Percentiles rank a stretch among this genome's conserved stretches.
These are phyloP conservation scores for Medicago lupulina DNA, from an alignment of 306 rosid species.

Conservation along the genomic window DNA sequence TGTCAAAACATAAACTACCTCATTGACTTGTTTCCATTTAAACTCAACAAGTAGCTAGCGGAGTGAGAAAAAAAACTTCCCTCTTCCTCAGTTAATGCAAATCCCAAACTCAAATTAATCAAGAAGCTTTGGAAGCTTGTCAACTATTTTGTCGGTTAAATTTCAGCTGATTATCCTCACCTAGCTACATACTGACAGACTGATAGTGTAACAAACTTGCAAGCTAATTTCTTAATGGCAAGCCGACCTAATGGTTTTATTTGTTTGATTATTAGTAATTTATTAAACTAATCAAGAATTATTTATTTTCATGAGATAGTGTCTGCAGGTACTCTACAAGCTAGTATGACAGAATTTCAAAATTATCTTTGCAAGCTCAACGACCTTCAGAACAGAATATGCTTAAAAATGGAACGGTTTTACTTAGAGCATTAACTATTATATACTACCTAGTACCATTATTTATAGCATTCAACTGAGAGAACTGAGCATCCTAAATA, in stretches of 20 bases:
- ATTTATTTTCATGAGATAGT: not conserved
- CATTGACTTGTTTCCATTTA: too few species aligned
- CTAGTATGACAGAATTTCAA: not conserved
- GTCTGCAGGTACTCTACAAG: not conserved
- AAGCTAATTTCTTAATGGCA: conserved; percentile 23
- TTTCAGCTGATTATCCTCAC: conserved; percentile 16
- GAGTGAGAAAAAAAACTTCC: not conserved
- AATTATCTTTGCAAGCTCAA: not conserved
- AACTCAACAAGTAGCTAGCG: too few species aligned
- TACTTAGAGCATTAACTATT: conserved; percentile 8
- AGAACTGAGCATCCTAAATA: conserved; percentile 16
- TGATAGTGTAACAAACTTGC: conserved; percentile 10
- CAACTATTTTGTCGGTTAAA: conserved; percentile 2
- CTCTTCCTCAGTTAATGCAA: not conserved
- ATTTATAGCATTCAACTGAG: conserved; percentile 34
- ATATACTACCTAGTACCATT: conserved; percentile 42
- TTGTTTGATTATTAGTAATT: not conserved
- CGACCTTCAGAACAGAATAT: conserved; percentile 36
- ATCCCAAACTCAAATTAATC: not conserved
- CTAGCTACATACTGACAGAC: conserved; percentile 1
- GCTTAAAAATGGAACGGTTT: conserved; percentile 22
- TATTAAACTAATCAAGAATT: not conserved
- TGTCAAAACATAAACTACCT: too few species aligned
- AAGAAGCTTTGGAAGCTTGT: conserved; percentile 21
- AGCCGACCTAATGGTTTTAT: not conserved